Base-by-base conservation (phyloP, 768 basidiomycete genomes). In the Daedaleopsis nitida region DNA sequence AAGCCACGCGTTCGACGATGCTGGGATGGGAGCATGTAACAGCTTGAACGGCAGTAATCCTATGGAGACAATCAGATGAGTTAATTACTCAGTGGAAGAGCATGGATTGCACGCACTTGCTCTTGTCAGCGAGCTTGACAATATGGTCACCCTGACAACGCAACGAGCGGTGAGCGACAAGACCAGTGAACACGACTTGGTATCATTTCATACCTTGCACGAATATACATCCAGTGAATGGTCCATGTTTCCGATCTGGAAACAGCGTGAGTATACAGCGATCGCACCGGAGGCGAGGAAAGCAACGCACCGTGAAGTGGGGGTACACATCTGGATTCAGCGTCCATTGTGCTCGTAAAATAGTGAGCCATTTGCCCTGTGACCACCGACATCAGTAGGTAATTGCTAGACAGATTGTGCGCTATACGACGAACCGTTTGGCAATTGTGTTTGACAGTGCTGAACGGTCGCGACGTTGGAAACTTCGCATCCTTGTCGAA, bases 11-110 rank as follows among this genome's bases (percentile, higher is more conserved):
- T 67, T 90, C 91, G 2, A 91, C 79, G 21, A 91, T 74, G 57
- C 70, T 86, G 0, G 92, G 92, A 71, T 94, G 92, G 14, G 89
- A 91, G 66, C 88, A 90, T 9, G 92, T 91, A n/a, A 94, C 92
- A n/a, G 92, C 91, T 73, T 93, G 92, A 5, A 88, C 87, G 1
- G 92, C 92, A 21, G 88, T 84, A 61, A 94, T 87, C 64, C 89
- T 92, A 63, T 34, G 38, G 10, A 19, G 24, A 16, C 37, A 57
- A 57, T 32, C 59, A 42, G 52, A 49, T 17, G 10, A 19, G 9
- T 37, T 32, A 32, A 2, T 19, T 19, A 24, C 19, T 9, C 21
- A 14, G 44, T 39, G 7, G 42, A 19, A 51, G 10, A 19, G 58
- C 12, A 32, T 24, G 58, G 13, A 32, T 24, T 19, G 23, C 47